Evolutionary conservation across 2,329 filamentous ascomycete genomes (phyloP), one percentile per base, ranked within the genome.

Genomic region (Fusarium xyrophilum): DNA sequence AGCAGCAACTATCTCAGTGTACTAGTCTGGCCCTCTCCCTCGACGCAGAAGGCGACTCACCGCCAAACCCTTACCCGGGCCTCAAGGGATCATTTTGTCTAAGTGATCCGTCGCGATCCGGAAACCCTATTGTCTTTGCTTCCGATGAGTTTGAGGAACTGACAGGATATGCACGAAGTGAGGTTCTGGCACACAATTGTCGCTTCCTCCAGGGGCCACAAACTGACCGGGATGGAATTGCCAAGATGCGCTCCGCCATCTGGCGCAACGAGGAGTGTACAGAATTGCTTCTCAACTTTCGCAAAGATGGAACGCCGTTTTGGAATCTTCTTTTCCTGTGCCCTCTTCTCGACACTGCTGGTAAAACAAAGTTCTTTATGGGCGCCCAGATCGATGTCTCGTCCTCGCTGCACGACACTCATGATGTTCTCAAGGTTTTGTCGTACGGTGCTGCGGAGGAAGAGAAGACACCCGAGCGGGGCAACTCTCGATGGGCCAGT

Each of bases 1-100:
- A 82, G 55, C 79, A 83, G 56, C 85, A 86, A 69, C 76, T 87
- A 55, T 82, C 81, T 2, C 73, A 80, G 32, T 82, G 81, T 52
- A 82, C 83, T 7, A 79, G 79, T 6, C 75, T 78, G 38, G 82
- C 84, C 2, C 73, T 88, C 6, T 78, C 82, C 4, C 74, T 78
- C 8, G 76, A 75, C 3, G 65, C 69, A 2, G 75, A 74, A n/a
- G 75, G 76, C 23, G 74, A 76, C 4, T 62, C 70, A 12, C 70
- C 66, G 7, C 63, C 61, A 21, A 74, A 76, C 8, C 71, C 78
- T 52, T 88, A 84, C 55, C 82, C 83, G 5, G 87, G 87, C 1
- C 79, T 89, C 1, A 86, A 85, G 12, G 82, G 86, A 50, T 85
- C 86, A 25, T 89, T 89, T 67, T 86, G 85, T 58, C 73, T 89